Percentiles rank a stretch among this genome's conserved stretches.
Conservation (phyloP, 2,329 filamentous ascomycete genomes). For the Beauveria asiatica region DNA sequence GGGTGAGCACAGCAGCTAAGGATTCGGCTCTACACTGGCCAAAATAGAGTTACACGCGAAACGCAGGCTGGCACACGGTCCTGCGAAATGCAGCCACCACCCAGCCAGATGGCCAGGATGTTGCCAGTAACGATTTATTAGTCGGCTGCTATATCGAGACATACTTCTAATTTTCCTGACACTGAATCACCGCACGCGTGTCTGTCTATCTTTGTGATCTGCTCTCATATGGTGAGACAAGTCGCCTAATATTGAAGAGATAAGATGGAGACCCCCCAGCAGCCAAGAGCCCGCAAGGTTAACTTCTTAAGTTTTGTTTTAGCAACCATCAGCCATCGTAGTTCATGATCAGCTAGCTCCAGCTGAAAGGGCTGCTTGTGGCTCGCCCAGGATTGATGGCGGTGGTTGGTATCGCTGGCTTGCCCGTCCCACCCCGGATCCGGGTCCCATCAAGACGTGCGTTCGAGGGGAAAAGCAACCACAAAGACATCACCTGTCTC, state of each 20-base stretch:
- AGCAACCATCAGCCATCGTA: not conserved
- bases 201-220: not conserved
- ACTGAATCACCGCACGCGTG: not conserved
- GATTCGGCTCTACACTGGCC: not conserved
- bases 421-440: constrained; percentile 22
- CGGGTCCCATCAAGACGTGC: constrained; percentile 25
- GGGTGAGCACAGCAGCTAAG: not conserved
- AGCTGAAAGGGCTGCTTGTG: constrained; percentile 8
- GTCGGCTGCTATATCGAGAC: not conserved
- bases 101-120: not conserved
- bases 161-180: not conserved
- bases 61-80: constrained; percentile 4
- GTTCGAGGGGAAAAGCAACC: constrained; percentile 24
- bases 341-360: constrained; percentile 3
- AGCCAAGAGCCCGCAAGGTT: not conserved
- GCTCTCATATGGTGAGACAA: too few relatives aligned
- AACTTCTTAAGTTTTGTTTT: not conserved
- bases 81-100: not conserved
- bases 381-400: constrained; percentile 7
- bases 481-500: constrained; percentile 22
- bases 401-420: constrained; percentile 8
- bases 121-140: not conserved
- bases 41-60: constrained; percentile 6
- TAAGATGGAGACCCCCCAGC: not conserved
- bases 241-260: too few relatives aligned